Base-by-base conservation (phyloP, 805 yeast genomes). In the Saccharomycopsis schoenii region DNA sequence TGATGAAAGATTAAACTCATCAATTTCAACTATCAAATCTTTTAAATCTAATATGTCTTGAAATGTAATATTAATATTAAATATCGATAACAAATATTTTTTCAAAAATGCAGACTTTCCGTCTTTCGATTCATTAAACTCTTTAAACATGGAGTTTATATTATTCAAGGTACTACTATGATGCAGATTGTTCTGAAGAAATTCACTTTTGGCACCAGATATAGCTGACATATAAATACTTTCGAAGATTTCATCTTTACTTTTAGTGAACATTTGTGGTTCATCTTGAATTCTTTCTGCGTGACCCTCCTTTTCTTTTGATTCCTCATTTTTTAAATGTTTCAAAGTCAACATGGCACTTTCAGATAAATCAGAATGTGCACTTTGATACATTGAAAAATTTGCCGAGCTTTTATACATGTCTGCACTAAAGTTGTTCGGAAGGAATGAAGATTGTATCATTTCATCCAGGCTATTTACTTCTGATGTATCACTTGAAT, bases 1-100 rank as follows among this genome's bases (percentile, higher is more conserved):
- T 1, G 77, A 72, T 0, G 86, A 77, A 1, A 80, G 40, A n/a
- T 72, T 73, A 11, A 82, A 61, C 1, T 71, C 65, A 8, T 73
- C 80, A 1, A 82, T 65, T 2, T 74, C 73, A 12, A 82, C 64
- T 12, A 68, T 70, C 19, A 81, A 63, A 63, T 79, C 72, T 41
- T 68, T 70, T 9, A 73, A 61, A 10, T 65, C 62, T 43, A 69
- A 72, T 14, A 73, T 59, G 0, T 57, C 65, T 11, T 50, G 40
- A 56, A 64, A 65, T 37, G 39, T 58, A 1, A 60, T 14, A n/a
- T 24, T 19, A 4, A 61, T 39, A 9, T 55, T 52, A 3, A 58
- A 24, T 10, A 61, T 55, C 12, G 52, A 51, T 2, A 61, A 34
- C n/a, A 61, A 36, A 34, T 60, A 61, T 11, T 25, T 39, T 10